Evolutionary conservation across 257 asterid genomes (phyloP).

Genomic region (Solanum clarkiae): DNA sequence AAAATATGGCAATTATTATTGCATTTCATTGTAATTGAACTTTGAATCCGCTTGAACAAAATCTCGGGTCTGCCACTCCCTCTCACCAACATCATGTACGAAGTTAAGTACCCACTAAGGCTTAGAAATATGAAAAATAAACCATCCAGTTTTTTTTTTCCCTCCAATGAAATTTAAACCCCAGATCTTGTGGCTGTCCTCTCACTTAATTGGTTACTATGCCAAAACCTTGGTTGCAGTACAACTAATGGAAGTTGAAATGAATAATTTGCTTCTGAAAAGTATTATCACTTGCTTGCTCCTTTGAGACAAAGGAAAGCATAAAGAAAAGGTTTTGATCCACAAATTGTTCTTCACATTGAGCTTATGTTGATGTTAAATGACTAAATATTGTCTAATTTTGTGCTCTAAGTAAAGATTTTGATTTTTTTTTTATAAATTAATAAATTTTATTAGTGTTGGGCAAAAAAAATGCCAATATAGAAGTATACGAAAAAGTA

Average conservation of each 20-base stretch:
- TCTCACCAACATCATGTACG: neutral
- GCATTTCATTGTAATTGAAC: too few species aligned
- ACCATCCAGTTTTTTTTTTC: neutral
- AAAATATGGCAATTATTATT: too few species aligned
- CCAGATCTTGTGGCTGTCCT: neutral
- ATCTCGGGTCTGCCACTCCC: too few species aligned
- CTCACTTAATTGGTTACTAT: neutral
- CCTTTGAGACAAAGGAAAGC: neutral
- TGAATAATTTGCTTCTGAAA: neutral
- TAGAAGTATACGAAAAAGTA: neutral
- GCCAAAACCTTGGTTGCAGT: neutral
- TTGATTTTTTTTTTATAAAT: neutral
- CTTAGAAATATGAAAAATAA: neutral
- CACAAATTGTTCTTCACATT: neutral
- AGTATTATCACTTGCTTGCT: neutral
- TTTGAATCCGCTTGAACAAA: too few species aligned
- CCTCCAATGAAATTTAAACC: neutral
- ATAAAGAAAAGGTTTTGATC: neutral
- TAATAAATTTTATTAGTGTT: neutral
- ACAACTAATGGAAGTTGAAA: neutral
- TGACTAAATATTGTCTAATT: neutral
- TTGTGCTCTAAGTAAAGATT: neutral
- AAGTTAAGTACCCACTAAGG: neutral
- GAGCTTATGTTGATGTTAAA: neutral
- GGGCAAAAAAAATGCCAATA: neutral